Evolutionary conservation across 2,329 filamentous ascomycete species (phyloP).

Genomic region (Tolypocladium ovalisporum): DNA sequence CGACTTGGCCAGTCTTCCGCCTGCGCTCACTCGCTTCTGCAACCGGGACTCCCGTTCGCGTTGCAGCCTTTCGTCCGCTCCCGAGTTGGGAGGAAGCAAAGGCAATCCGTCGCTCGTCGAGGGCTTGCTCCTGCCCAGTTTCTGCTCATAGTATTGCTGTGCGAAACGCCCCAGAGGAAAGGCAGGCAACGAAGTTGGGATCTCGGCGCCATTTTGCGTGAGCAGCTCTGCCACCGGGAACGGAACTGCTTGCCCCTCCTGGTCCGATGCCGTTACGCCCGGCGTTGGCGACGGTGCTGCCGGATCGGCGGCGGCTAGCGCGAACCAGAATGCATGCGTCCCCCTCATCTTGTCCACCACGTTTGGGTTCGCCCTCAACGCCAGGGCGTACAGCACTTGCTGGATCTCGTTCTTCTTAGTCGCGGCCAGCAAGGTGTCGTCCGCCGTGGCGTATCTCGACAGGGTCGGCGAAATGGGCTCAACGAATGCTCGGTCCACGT

Average conservation of each 20-base stretch:
- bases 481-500: constrained; percentile 74
- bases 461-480: constrained; percentile 65
- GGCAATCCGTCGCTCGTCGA: constrained; percentile 47
- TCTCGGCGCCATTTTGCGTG: constrained; percentile 85
- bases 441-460: constrained; percentile 65
- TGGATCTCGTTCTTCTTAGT: constrained; percentile 96
- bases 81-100: constrained; percentile 41
- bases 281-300: constrained; percentile 55
- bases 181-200: constrained; percentile 63
- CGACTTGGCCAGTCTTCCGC: constrained; percentile 58
- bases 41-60: constrained; percentile 58
- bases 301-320: constrained; percentile 84
- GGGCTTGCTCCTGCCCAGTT: constrained; percentile 36
- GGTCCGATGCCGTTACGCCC: constrained; percentile 28
- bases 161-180: constrained; percentile 77
- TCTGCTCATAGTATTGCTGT: constrained; percentile 76
- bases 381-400: constrained; percentile 82
- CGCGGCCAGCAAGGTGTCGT: constrained; percentile 81
- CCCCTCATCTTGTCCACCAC: constrained; percentile 73
- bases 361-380: constrained; percentile 80
- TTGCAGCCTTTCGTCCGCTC: constrained; percentile 37
- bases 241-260: constrained; percentile 45
- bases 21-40: constrained; percentile 71
- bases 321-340: constrained; percentile 83
- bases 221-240: constrained; percentile 89